Base-by-base conservation (phyloP, 1,284 basidiomycete genomes). In the Ustilago crameri region DNA sequence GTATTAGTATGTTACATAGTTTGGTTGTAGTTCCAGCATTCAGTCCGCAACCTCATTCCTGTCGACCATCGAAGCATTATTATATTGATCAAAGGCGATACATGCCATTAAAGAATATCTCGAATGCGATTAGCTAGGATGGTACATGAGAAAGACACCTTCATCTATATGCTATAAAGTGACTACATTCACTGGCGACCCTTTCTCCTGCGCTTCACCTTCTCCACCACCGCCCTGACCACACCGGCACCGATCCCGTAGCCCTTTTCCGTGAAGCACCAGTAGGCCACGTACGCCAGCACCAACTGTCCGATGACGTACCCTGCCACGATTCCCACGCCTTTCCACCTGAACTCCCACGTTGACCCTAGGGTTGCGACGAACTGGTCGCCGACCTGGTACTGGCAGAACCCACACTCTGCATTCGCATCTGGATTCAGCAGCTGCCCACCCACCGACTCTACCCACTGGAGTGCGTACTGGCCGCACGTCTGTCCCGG, bases 381-480 rank as follows among this genome's bases (percentile, higher is more conserved):
- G 37, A 69, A 79, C 43, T 75, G 65, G 27, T 75, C 75, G 20
- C 75, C 75, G 3, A 62, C 53, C 24, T 41, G 23, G 57, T 67
- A 77, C 55, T 71, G 74, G 49, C 75, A 78, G 52, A 66, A 74
- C 23, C 52, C 63, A 54, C 75, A 79, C n/a, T 49, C 23, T 38
- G 18, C 34, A 10, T 44, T 75, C 15, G 52, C 63, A 15, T 54
- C 42, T 3, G 57, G 59, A 24, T 77, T 74, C 37, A 65, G 42
- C 15, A 79, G 60, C 34, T 74, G 58, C n/a, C 67, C 77, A 0
- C 73, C 69, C 3, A 65, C 53, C 1, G 40, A 37, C 30, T 52
- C 18, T 8, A 65, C 70, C 75, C 75, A 82, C 18, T 55, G 50
- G n/a, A 67, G 55, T 5, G 78, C 67, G 51, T 80, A 81, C 9